These are phyloP conservation scores for Aspergillus cristatus DNA, from an alignment of 495 filamentous ascomycete genomes.

Conservation along the genomic window DNA sequence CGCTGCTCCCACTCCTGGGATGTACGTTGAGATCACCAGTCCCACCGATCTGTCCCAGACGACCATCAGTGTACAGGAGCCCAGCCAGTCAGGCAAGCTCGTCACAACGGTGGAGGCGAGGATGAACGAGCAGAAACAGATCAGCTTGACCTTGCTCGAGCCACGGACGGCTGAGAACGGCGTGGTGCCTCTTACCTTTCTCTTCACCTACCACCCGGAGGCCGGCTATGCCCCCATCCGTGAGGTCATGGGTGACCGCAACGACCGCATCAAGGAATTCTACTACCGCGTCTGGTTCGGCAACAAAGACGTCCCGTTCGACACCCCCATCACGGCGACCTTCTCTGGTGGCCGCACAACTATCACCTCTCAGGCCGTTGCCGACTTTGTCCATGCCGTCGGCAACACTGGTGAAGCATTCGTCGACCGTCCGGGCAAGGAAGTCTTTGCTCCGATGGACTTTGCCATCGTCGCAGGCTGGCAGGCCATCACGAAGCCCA, in stretches of 20 bases:
- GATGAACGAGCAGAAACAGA: slow-evolving; percentile 64
- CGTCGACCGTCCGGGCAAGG: slow-evolving; percentile 90
- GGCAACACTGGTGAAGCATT: slow-evolving; percentile 99
- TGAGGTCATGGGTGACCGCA: slow-evolving; percentile 89
- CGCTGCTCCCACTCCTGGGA: slow-evolving; percentile 72
- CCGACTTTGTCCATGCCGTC: slow-evolving; percentile 96
- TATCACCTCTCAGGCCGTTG: slow-evolving; percentile 85
- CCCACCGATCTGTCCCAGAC: slow-evolving; percentile 73
- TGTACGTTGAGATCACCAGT: slow-evolving; percentile 79
- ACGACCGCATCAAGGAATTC: slow-evolving; percentile 95
- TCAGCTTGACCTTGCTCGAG: slow-evolving; percentile 78
- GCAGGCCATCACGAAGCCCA: slow-evolving; percentile 98
- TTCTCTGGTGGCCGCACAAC: slow-evolving; percentile 82
- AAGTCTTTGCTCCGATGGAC: slow-evolving; percentile 95
- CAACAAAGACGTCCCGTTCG: slow-evolving; percentile 72
- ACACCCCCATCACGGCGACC: slow-evolving; percentile 69
- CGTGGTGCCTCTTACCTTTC: slow-evolving; percentile 68
- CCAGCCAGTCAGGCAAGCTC: slow-evolving; percentile 53
- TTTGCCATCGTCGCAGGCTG: slow-evolving; percentile 98
- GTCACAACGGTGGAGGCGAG: slow-evolving; percentile 80
- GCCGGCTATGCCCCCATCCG: slow-evolving; percentile 90
- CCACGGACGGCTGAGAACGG: slow-evolving; percentile 74
- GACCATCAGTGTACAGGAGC: slow-evolving; percentile 67
- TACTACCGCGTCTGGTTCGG: slow-evolving; percentile 96
- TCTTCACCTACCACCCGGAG: slow-evolving; percentile 88